Base-by-base conservation (phyloP, 306 rosid species). In the Oemleria cerasiformis region DNA sequence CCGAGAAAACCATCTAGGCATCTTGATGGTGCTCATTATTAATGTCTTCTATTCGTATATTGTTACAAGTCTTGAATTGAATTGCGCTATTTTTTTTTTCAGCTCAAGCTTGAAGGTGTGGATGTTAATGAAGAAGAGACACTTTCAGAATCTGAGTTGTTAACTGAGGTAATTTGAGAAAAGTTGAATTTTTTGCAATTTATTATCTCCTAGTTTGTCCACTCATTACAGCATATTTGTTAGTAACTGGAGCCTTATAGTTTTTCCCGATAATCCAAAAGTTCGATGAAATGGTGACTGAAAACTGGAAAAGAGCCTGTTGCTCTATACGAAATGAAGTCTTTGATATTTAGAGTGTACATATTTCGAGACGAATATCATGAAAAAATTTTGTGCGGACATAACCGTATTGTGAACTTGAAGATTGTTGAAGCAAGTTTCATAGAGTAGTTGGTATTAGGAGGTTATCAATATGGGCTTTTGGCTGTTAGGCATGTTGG, bases 51-150 rank as follows among this genome's bases (percentile, higher is more conserved):
- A 21, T 56, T 56, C 61, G 17, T n/a, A 15, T 16, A 4, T 2
- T 59, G 11, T 20, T 34, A 17, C 8, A 17, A 9, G 67, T 45
- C 68, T 36, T 61, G 44, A 59, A 41, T 74, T 72, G 66, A 58
- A 44, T 11, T 73, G 20, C 53, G 30, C 61, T 65, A 16, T 56
- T 48, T 68, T 19, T 12, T 42, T 79, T 80, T 78, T 71, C 81
- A 94, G 99, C 67, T 94, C 81, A 88, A 80, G 78, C 92, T 89
- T 59, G 82, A 91, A 42, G 97, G 99, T 73, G 80, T 82, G 48
- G 87, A 89, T 74, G 71, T 94, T 50, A 86, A 94, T 62, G 95
- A 94, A 73, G 97, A 94, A 76, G 96, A 86, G 83, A 94, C 96
- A 34, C 74, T 91, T 81, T 82, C 92, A 8, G 96, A 91, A 70